Evolutionary conservation across 495 filamentous ascomycete genomes (phyloP), one percentile per base, ranked within the genome.

Genomic region (Talaromyces ruber): DNA sequence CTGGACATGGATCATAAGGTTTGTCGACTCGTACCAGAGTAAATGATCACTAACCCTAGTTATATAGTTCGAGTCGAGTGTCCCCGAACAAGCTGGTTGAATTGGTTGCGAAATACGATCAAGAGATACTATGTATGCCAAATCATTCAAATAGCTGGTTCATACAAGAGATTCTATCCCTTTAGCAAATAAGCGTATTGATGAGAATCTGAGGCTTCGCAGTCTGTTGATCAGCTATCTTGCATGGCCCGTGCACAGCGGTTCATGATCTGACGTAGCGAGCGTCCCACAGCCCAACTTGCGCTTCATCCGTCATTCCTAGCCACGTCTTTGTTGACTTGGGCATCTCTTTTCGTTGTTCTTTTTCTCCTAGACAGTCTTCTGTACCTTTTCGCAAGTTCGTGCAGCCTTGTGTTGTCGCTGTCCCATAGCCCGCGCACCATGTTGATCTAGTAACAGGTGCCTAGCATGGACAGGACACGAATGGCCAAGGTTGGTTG

Each of bases 401-500:
- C 6, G 12, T 47, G n/a, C 43, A 47, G 6, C 16, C n/a, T n/a
- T 47, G 11, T 47, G 12, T 60, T 29, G 39, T 32, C 24, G 43
- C 59, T 47, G 16, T n/a, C 8, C 50, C 14, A 26, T 34, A 21
- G 6, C 26, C 60, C 76, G 73, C 76, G 76, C 67, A 66, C 69
- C 61, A 68, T 67, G 68, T 68, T 67, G 69, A 68, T 64, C 58
- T 61, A 74, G 67, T 72, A 71, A 76, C 66, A 63, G 64, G 61
- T 24, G 34, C 22, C 8, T 12, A 60, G 59, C 66, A 83, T 83
- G 81, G 80, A 83, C 68, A 80, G 73, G 75, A 82, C 80, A 76
- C 80, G 79, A 67, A 72, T 83, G 59, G 81, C 81, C 64, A 83
- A 82, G 78, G 81, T 82, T 55, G 28, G 67, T 63, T 30, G 39